Conservation (phyloP, 2,329 filamentous ascomycete species). For the Phaeosphaeria sp. region DNA sequence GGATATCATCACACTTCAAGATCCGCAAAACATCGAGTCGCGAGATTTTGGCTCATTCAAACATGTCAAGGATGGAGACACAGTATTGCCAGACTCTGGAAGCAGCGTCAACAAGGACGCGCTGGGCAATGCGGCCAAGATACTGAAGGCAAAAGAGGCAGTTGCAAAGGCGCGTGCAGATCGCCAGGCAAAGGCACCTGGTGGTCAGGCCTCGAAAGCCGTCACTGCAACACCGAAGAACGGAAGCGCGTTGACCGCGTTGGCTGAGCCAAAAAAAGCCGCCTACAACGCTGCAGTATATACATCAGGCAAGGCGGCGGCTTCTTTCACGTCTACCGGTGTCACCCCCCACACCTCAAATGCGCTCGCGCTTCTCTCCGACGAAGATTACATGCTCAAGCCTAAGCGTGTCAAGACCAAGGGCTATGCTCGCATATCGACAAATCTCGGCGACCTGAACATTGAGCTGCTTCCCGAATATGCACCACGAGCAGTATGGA, state of each 20-base stretch:
- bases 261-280: conserved; percentile 41
- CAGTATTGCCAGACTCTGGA: conserved; percentile 72
- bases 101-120: conserved; percentile 79
- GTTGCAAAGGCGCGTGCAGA: conserved; percentile 88
- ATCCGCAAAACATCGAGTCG: conserved; percentile 86
- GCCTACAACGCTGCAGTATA: conserved; percentile 84
- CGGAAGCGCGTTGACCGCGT: conserved; percentile 33
- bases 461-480: conserved; percentile 90
- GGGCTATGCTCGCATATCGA: conserved; percentile 89
- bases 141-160: conserved; percentile 87
- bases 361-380: conserved; percentile 83
- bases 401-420: conserved; percentile 87
- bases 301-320: conserved; percentile 88
- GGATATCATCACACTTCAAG: conserved; percentile 95
- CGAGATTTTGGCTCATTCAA: conserved; percentile 88
- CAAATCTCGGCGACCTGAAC: conserved; percentile 82
- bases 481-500: conserved; percentile 94
- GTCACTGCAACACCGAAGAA: conserved; percentile 29
- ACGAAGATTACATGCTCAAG: conserved; percentile 97
- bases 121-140: conserved; percentile 80
- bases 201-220: conserved; percentile 23
- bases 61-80: conserved; percentile 83
- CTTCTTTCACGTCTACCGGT: conserved; percentile 94
- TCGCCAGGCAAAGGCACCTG: conserved; percentile 56
- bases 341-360: conserved; percentile 89